These are phyloP conservation scores for Maudiozyma saulgeensis DNA, from an alignment of 805 yeast species.

Conservation along the genomic window DNA sequence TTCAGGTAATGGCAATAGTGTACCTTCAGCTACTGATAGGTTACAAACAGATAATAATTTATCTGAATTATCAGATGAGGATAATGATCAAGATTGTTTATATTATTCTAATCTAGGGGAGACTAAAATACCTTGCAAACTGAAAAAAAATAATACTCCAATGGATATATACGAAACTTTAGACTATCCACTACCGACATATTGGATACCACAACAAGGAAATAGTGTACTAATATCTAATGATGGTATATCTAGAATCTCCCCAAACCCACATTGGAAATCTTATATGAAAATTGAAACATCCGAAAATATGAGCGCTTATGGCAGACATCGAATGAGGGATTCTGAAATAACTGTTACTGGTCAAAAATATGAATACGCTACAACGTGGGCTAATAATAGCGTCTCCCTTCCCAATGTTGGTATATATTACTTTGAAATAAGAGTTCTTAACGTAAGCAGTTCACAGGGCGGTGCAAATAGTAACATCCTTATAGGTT, in stretches of 20 bases:
- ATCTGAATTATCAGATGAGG: not conserved
- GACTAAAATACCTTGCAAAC: slow-evolving; percentile 1
- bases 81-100: not conserved
- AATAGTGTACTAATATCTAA: slow-evolving; percentile 19
- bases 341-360: slow-evolving; percentile 4
- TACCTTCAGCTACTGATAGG: not conserved
- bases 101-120: slow-evolving; percentile 1
- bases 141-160: slow-evolving; percentile 13
- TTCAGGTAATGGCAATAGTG: not conserved
- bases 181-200: slow-evolving; percentile 23
- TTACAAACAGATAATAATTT: not conserved
- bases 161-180: slow-evolving; percentile 20
- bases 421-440: slow-evolving; percentile 25
- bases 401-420: slow-evolving; percentile 14
- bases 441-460: slow-evolving; percentile 18
- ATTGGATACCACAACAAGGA: slow-evolving; percentile 21
- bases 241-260: slow-evolving; percentile 19
- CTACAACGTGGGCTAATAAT: slow-evolving; percentile 23
- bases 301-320: not conserved
- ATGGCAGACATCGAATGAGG: slow-evolving; percentile 15
- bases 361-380: slow-evolving; percentile 18
- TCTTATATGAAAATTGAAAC: slow-evolving; percentile 14
- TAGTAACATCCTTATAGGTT: slow-evolving; percentile 25
- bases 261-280: slow-evolving; percentile 23
- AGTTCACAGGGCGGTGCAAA: slow-evolving; percentile 20